Percentiles rank a stretch among this genome's conserved stretches.
Conservation (phyloP, 306 rosid species). For the barrel medic (Medicago truncatula) region DNA sequence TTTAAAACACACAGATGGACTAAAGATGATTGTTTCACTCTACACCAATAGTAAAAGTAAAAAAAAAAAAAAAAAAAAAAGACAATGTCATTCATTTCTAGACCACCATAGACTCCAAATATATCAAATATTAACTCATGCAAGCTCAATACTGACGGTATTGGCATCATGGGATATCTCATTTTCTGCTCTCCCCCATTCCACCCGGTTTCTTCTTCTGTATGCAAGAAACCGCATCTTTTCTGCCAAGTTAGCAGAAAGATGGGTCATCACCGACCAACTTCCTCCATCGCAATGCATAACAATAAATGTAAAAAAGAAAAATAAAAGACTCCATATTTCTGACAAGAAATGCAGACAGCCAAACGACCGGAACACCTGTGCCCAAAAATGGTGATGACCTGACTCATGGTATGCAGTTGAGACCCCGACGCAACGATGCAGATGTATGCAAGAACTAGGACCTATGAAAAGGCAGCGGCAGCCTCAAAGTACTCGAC, state of each 20-base stretch:
- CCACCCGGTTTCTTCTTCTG: constrained; percentile 43
- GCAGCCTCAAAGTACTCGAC: constrained; percentile 75
- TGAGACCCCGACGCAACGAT: constrained; percentile 73
- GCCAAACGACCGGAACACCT: constrained; percentile 56
- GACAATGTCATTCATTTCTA: constrained; percentile 47
- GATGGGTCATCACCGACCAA: constrained; percentile 61
- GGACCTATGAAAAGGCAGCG: constrained; percentile 45
- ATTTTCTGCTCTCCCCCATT: constrained; percentile 39
- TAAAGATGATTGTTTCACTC: constrained; percentile 52
- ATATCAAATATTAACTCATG: constrained; percentile 42
- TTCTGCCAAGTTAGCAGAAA: constrained; percentile 86
- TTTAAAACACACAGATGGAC: constrained; percentile 52
- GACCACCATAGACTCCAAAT: constrained; percentile 54
- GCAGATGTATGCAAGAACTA: constrained; percentile 81
- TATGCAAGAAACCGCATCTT: constrained; percentile 39
- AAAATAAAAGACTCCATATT: constrained; percentile 55
- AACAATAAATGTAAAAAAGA: constrained; percentile 45
- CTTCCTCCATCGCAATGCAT: constrained; percentile 67
- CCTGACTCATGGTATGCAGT: constrained; percentile 84
- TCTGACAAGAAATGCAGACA: constrained; percentile 60
- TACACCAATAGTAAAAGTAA: constrained; percentile 49
- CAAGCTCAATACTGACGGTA: constrained; percentile 43
- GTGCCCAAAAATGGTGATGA: constrained; percentile 78
- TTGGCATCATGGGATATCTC: constrained; percentile 48
- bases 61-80: constrained; percentile 18